Base-by-base conservation (phyloP, 768 basidiomycete species). In the Leccinum rimulosum region DNA sequence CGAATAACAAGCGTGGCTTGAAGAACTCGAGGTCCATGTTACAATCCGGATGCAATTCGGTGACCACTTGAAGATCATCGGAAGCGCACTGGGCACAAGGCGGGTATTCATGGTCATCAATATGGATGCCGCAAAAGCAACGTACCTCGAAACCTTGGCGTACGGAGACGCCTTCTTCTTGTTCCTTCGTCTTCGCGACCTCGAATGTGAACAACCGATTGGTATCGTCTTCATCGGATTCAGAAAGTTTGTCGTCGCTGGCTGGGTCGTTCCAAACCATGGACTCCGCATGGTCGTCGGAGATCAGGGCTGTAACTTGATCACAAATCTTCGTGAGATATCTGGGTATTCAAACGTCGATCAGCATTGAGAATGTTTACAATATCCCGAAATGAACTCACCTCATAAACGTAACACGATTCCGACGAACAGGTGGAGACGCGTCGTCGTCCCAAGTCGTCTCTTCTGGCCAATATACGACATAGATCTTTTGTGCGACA, bases 391-490 rank as follows among this genome's bases (percentile, higher is more conserved):
- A 9, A 27, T n/a, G 50, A 25, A 33, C 64, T 59, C 65, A 82
- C 84, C 85, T 71, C 81, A 86, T 84, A 67, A 86, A 86, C 0
- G 84, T 83, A 3, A 80, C 74, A 7, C 86, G 74, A 65, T 85
- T 86, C 3, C 79, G 75, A 15, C 74, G 66, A 7, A 83, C 77
- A 6, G 82, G 73, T 0, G 79, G 75, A 15, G 74, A 60, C 0
- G 83, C 79, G 36, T 74, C 67, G 61, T 85, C 83, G 45, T 80
- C 66, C 85, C 86, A 86, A 0, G 84, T 85, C 1, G 71, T 73
- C 14, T 82, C 78, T 61, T 87, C 83, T 0, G 85, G 86, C 86
- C 85, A 87, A 60, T 82, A 87, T 5, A 86, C 64, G 7, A 83
- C 76, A 58, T 80, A 83, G 5, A 80, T 56, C 19, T 66, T 63